These are phyloP conservation scores for Fusarium sp. DNA, from an alignment of 2,329 filamentous ascomycete species.

Conservation along the genomic window DNA sequence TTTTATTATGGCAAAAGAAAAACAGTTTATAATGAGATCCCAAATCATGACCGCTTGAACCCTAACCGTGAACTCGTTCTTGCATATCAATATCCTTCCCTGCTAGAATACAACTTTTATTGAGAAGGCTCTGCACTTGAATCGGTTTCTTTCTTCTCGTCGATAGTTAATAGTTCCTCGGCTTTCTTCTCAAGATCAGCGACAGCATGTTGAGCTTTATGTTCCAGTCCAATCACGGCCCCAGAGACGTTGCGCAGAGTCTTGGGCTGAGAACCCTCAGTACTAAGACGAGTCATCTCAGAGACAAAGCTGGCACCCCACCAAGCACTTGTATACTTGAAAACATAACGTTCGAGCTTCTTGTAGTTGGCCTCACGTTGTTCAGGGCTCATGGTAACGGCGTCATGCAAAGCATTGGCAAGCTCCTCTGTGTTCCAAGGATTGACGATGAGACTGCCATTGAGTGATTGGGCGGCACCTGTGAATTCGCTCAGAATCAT, in stretches of 20 bases:
- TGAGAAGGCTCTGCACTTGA: slow-evolving; percentile 12
- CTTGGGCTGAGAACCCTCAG: slow-evolving; percentile 54
- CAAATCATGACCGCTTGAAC: slow-evolving; percentile 42
- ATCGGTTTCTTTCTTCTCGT: slow-evolving; percentile 36
- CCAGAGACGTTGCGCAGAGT: slow-evolving; percentile 57
- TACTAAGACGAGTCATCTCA: slow-evolving; percentile 73
- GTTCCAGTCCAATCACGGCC: slow-evolving; percentile 50
- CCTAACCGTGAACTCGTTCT: slow-evolving; percentile 40
- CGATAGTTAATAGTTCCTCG: slow-evolving; percentile 22
- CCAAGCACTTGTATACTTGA: slow-evolving; percentile 97
- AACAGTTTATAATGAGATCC: slow-evolving; percentile 31
- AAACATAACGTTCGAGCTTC: slow-evolving; percentile 94
- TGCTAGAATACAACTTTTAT: slow-evolving; percentile 27
- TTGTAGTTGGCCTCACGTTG: slow-evolving; percentile 87
- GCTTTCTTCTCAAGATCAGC: slow-evolving; percentile 39
- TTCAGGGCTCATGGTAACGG: slow-evolving; percentile 95
- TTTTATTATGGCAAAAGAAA: slow-evolving; percentile 21
- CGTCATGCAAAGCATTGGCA: slow-evolving; percentile 91
- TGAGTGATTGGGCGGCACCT: slow-evolving; percentile 92
- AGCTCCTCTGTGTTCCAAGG: slow-evolving; percentile 99
- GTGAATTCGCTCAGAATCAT: slow-evolving; percentile 98
- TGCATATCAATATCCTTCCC: slow-evolving; percentile 29
- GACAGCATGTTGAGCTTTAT: slow-evolving; percentile 45
- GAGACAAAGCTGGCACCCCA: slow-evolving; percentile 95
- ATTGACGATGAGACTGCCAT: slow-evolving; percentile 94